Base-by-base conservation (phyloP, 192 early-diverging fungal species). In the Chytriomyces sp. region DNA sequence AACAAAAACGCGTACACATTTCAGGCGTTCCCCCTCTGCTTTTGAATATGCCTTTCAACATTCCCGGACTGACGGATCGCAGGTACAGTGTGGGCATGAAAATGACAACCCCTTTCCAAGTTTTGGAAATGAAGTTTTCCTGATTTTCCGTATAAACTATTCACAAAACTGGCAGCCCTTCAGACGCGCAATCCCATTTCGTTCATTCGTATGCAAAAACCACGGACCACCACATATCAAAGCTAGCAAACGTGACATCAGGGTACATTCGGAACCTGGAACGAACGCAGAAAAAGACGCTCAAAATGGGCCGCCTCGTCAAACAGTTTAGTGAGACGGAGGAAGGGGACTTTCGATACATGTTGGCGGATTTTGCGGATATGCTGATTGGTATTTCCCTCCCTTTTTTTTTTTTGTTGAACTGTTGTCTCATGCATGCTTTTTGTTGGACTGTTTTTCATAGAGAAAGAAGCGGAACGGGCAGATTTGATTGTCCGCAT, bases 301-400 rank as follows among this genome's bases (percentile, higher is more conserved):
- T 79, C 69, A 84, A 84, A 50, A 75, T 79, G 28, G 70, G 74
- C n/a, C 16, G 77, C 50, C 67, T 80, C 20, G 53, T 84, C 59
- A 79, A 77, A 43, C 50, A 77, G 53, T 84, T 77, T 50, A 78
- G 67, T 47, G 83, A 81, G 44, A 67, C 45, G 26, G 83, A 82
- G 61, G 79, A 61, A 43, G 73, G 7, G 45, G 44, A 1, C 43
- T 84, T 28, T 47, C 72, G 43, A 35, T 24, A 10, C 10, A 73
- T 73, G 71, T 43, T 73, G 9, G 24, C 6, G 10, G 61, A 73
- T 16, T 73, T 73, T 63, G 13, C 13, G 16, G 71, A 73, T 13
- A 73, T 73, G 71, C 43, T 73, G 8, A 28, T 73, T 11, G 68
- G 68, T 69, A 35, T 35, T 35, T n/a, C n/a, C n/a, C n/a, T n/a